Evolutionary conservation across 768 basidiomycete species (phyloP).

Genomic region (Mrakia gelida): DNA sequence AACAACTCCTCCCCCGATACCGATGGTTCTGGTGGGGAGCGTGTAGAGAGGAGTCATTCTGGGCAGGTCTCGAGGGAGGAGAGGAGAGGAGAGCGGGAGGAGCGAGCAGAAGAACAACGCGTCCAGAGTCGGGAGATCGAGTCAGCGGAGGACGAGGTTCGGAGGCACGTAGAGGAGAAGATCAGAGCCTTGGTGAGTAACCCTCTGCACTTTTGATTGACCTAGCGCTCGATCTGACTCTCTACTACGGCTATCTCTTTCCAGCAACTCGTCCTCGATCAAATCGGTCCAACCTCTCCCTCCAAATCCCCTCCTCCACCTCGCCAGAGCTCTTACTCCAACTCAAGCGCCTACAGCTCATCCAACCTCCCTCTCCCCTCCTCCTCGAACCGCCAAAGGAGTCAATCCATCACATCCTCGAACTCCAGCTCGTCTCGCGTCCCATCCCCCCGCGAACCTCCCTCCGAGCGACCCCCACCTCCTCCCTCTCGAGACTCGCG

Average conservation of each 20-base stretch:
- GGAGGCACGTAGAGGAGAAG: not conserved
- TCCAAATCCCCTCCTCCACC: not conserved
- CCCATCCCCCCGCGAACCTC: not conserved
- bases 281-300: not conserved
- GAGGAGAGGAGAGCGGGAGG: not conserved
- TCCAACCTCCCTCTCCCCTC: not conserved
- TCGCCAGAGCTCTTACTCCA: not conserved
- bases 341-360: not conserved
- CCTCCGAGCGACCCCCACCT: not conserved
- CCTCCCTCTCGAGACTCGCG: not conserved
- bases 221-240: not conserved
- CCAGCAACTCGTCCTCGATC: slow-evolving; percentile 15
- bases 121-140: not conserved
- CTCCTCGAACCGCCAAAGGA: not conserved
- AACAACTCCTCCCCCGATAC: not conserved
- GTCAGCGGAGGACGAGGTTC: not conserved
- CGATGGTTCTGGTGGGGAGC: not conserved
- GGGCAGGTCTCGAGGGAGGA: not conserved
- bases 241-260: not conserved
- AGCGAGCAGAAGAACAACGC: not conserved
- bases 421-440: not conserved
- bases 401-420: not conserved
- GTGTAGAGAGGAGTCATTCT: not conserved
- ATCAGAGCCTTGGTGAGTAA: not conserved
- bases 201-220: not conserved